Evolutionary conservation across 345 rosid genomes (phyloP).

Genomic region (Camelina laxa): DNA sequence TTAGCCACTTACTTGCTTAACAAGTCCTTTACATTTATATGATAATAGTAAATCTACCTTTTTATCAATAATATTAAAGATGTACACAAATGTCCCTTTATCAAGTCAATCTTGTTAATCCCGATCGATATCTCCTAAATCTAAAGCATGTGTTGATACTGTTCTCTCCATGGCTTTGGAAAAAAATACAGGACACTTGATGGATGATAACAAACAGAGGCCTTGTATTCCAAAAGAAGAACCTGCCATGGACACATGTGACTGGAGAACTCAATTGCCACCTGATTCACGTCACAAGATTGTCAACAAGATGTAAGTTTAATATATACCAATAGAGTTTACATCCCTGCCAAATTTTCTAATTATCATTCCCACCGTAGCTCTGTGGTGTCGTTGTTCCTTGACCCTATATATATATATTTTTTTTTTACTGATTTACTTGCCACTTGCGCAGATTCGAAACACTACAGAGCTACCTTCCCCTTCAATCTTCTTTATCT

Average conservation of each 20-base stretch:
- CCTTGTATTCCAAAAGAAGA: conserved; percentile 51
- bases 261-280: conserved; percentile 67
- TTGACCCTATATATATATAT: neutral
- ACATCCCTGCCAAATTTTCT: neutral
- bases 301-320: conserved; percentile 64
- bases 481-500: conserved; percentile 46
- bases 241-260: conserved; percentile 52
- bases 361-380: neutral
- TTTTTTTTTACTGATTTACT: conserved; percentile 10
- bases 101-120: no score
- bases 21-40: no score
- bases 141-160: neutral
- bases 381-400: neutral
- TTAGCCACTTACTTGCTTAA: no score
- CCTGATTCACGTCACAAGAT: conserved; percentile 63
- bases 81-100: no score
- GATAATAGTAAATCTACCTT: no score
- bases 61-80: no score
- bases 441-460: conserved; percentile 56
- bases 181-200: conserved; percentile 21
- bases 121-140: no score
- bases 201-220: conserved; percentile 56
- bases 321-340: neutral
- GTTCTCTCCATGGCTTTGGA: conserved; percentile 9
- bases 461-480: conserved; percentile 65